A percentile compares a stretch with the other conserved stretches of the same genome.
phyloP scores from a whole-genome alignment of 2,329 filamentous ascomycete species.

The Botrytis galanthina region DNA sequence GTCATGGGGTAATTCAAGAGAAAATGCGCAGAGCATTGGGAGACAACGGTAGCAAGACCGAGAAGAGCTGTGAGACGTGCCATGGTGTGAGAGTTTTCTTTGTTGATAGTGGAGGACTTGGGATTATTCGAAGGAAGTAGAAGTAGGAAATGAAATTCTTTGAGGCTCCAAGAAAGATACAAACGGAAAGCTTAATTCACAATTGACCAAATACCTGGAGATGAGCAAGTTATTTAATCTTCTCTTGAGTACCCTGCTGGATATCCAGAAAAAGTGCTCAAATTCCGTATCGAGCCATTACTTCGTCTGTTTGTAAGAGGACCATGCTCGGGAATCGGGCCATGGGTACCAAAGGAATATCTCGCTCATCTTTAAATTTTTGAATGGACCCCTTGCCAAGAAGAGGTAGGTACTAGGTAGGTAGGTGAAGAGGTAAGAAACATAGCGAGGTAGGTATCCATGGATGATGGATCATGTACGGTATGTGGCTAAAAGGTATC shows the following conservation, averaged over 20 bases:
- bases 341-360: neutral
- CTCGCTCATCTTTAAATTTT: neutral
- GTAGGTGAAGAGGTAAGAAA: too few relatives aligned
- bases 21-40: constrained; percentile 53
- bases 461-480: too few relatives aligned
- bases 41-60: constrained; percentile 22
- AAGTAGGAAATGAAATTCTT: neutral
- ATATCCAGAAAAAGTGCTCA: neutral
- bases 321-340: neutral
- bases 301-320: neutral
- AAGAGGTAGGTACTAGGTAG: neutral
- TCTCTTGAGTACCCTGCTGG: neutral
- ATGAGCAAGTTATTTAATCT: constrained; percentile 17
- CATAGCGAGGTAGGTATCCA: too few relatives aligned
- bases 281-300: neutral
- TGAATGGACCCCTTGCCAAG: constrained; percentile 1
- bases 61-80: constrained; percentile 19
- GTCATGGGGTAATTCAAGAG: constrained; percentile 48
- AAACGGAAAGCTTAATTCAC: neutral
- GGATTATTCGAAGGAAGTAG: neutral
- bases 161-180: neutral
- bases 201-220: neutral
- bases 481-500: neutral
- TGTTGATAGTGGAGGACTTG: neutral
- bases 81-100: constrained; percentile 9